These are phyloP conservation scores for Hyphodiscus hymeniophilus DNA, from an alignment of 495 filamentous ascomycete genomes.

Conservation along the genomic window DNA sequence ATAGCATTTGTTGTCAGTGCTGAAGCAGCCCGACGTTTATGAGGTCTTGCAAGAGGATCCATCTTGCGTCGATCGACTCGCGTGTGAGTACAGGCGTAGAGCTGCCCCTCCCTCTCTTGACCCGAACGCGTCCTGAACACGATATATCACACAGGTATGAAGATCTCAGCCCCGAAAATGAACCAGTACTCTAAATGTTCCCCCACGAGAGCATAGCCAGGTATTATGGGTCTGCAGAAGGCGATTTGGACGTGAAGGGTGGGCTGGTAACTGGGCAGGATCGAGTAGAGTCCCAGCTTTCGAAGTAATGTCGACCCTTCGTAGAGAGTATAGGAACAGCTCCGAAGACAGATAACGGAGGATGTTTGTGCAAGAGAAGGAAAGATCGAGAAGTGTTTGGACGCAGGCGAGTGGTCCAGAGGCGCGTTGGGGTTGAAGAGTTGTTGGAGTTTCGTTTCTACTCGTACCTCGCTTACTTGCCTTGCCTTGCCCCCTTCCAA, in stretches of 20 bases:
- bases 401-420: background rate
- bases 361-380: background rate
- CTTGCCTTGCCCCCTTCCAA: too few species aligned
- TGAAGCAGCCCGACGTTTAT: constrained; percentile 8
- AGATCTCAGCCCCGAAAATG: constrained; percentile 10
- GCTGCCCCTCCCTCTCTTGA: constrained; percentile 5
- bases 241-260: background rate
- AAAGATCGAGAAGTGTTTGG: background rate
- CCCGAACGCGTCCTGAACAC: constrained; percentile 20
- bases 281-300: background rate
- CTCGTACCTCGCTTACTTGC: too few species aligned
- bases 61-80: constrained; percentile 6
- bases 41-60: constrained; percentile 16
- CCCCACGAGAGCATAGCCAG: constrained; percentile 18
- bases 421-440: too few species aligned
- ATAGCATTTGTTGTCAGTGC: background rate
- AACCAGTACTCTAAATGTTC: constrained; percentile 12
- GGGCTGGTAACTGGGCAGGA: constrained; percentile 3
- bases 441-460: too few species aligned
- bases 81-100: background rate
- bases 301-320: background rate
- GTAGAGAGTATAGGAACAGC: too few species aligned
- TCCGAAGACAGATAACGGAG: background rate
- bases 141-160: constrained; percentile 16
- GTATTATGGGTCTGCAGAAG: background rate